Evolutionary conservation across 1,139 yeast genomes (phyloP).

Genomic region (Candida sp.): DNA sequence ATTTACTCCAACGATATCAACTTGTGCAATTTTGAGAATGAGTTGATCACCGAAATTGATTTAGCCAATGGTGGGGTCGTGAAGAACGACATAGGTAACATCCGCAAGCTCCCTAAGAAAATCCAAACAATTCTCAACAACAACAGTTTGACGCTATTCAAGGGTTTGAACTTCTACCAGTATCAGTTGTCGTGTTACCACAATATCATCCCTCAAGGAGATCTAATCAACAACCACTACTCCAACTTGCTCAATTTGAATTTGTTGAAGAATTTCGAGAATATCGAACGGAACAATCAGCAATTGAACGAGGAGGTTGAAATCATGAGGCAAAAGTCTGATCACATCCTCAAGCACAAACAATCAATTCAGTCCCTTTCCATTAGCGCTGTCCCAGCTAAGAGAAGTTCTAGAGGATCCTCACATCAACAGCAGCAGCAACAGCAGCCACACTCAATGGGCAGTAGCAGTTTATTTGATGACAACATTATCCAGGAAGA

Average conservation of each 20-base stretch:
- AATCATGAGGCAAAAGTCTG: constrained; percentile 34
- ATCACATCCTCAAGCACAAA: constrained; percentile 36
- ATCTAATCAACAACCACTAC: constrained; percentile 40
- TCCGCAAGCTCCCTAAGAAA: constrained; percentile 37
- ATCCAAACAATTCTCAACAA: constrained; percentile 40
- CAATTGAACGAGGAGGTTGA: constrained; percentile 33
- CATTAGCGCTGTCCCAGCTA: not conserved
- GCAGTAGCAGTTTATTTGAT: constrained; percentile 15
- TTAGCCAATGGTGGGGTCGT: constrained; percentile 23
- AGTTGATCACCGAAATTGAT: constrained; percentile 33
- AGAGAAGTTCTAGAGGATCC: not conserved
- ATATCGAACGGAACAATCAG: constrained; percentile 32
- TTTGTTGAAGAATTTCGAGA: constrained; percentile 44
- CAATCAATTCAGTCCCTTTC: constrained; percentile 33
- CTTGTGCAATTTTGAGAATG: constrained; percentile 36
- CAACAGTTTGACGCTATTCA: constrained; percentile 37
- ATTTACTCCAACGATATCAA: constrained; percentile 46
- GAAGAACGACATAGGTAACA: constrained; percentile 24
- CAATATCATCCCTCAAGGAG: constrained; percentile 35
- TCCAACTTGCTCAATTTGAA: constrained; percentile 39
- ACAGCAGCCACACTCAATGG: constrained; percentile 13
- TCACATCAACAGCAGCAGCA: constrained; percentile 11
- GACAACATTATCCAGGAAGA: constrained; percentile 14
- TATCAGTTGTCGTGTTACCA: constrained; percentile 48
- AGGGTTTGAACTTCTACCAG: constrained; percentile 38